A percentile compares a stretch with the other conserved stretches of the same genome.
These are phyloP conservation scores for Zasmidium angulare DNA, from an alignment of 2,329 filamentous ascomycete species.

Conservation along the genomic window DNA sequence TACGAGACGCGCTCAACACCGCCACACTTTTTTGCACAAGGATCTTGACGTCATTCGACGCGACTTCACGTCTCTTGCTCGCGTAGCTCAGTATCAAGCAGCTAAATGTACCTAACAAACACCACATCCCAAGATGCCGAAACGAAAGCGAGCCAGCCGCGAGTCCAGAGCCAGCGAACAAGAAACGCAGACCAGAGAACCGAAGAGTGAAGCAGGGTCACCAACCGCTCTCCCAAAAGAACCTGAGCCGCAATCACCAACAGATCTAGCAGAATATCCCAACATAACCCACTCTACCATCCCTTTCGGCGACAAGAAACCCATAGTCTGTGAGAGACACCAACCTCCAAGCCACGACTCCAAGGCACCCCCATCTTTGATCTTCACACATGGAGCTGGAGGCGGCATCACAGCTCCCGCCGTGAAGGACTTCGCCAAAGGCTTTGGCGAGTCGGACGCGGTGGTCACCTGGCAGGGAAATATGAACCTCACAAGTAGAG, in stretches of 20 bases:
- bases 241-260: background rate
- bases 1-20: no score
- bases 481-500: slow-evolving; percentile 41
- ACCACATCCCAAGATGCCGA: background rate
- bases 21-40: background rate
- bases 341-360: background rate
- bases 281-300: slow-evolving; percentile 13
- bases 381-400: slow-evolving; percentile 49
- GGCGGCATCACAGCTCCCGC: slow-evolving; percentile 42
- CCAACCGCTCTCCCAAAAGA: background rate
- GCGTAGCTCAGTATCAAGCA: background rate
- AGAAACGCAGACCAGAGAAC: background rate
- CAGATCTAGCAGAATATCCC: background rate
- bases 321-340: slow-evolving; percentile 19
- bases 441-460: slow-evolving; percentile 29
- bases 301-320: slow-evolving; percentile 22
- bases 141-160: background rate
- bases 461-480: slow-evolving; percentile 42
- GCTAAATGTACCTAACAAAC: background rate
- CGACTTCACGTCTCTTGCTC: background rate
- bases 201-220: background rate
- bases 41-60: background rate
- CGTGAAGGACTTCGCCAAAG: slow-evolving; percentile 40
- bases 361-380: slow-evolving; percentile 23
- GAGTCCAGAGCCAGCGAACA: background rate